phyloP scores from a whole-genome alignment of 2,329 filamentous ascomycete species.

The Diaporthe australafricana region DNA sequence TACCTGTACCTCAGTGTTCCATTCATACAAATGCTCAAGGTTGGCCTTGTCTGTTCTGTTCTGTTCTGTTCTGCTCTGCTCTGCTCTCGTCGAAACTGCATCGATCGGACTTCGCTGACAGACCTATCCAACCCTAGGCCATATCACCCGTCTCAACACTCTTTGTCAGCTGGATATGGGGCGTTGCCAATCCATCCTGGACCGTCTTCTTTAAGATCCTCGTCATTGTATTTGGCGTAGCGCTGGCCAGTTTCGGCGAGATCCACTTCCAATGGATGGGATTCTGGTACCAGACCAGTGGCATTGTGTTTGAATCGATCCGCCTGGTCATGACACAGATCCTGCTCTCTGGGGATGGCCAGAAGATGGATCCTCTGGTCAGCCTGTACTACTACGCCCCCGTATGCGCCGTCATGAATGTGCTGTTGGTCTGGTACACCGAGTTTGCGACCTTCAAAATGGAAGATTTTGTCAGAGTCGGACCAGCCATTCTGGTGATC shows the following conservation, averaged over 20 bases:
- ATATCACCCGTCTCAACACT: constrained; percentile 76
- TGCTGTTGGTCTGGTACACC: constrained; percentile 74
- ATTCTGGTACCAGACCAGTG: constrained; percentile 77
- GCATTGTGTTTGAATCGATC: constrained; percentile 83
- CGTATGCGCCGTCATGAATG: constrained; percentile 85
- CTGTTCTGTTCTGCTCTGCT: no score
- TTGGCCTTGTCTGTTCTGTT: not conserved
- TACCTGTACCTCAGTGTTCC: constrained; percentile 94
- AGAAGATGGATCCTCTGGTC: constrained; percentile 90
- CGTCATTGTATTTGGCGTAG: constrained; percentile 65
- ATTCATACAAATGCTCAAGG: constrained; percentile 59
- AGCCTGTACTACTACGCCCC: constrained; percentile 92
- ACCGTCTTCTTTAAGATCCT: constrained; percentile 60
- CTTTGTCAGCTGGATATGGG: constrained; percentile 71
- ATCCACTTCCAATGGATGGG: constrained; percentile 75
- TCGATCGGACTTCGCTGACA: not conserved
- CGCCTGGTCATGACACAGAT: constrained; percentile 89
- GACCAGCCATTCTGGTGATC: constrained; percentile 69
- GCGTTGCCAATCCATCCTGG: constrained; percentile 60
- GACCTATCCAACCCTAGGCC: constrained; percentile 53
- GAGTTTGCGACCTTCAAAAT: constrained; percentile 76
- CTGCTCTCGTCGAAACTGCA: no score
- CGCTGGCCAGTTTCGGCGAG: constrained; percentile 69
- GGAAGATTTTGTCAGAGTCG: constrained; percentile 73
- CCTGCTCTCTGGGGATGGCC: constrained; percentile 78